Conservation (phyloP, 1,284 basidiomycete species). For the Cutaneotrichosporon sp. region DNA sequence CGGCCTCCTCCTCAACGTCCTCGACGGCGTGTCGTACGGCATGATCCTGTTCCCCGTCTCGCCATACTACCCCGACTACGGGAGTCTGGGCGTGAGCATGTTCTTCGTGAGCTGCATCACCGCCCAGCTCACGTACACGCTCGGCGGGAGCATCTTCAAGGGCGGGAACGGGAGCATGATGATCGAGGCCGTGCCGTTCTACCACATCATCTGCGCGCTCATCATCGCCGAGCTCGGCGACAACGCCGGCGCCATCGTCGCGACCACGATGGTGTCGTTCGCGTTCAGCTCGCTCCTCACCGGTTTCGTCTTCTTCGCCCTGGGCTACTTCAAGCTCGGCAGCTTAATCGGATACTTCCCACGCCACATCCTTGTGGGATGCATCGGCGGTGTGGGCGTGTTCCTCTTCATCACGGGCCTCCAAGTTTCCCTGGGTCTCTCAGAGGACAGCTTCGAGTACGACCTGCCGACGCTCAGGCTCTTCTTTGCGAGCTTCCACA, state of each 20-base stretch:
- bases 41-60: constrained; percentile 79
- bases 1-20: constrained; percentile 82
- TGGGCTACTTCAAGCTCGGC: constrained; percentile 84
- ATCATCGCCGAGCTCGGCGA: constrained; percentile 76
- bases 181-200: constrained; percentile 98
- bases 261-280: constrained; percentile 89
- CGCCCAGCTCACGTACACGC: constrained; percentile 80
- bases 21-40: constrained; percentile 78
- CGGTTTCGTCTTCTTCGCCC: constrained; percentile 81
- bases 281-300: constrained; percentile 89
- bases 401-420: constrained; percentile 89
- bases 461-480: constrained; percentile 62
- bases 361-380: constrained; percentile 90
- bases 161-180: constrained; percentile 96
- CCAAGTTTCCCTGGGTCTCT: constrained; percentile 77
- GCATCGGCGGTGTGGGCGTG: constrained; percentile 93
- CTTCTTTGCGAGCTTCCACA: constrained; percentile 64
- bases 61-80: constrained; percentile 77
- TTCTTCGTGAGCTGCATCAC: constrained; percentile 85
- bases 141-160: constrained; percentile 82
- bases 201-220: constrained; percentile 81
- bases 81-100: constrained; percentile 90
- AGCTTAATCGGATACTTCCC: constrained; percentile 94
- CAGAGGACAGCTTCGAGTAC: constrained; percentile 76
- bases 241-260: constrained; percentile 70